Base-by-base conservation (phyloP, 2,329 filamentous ascomycete species). In the Magnaporthales sp. region DNA sequence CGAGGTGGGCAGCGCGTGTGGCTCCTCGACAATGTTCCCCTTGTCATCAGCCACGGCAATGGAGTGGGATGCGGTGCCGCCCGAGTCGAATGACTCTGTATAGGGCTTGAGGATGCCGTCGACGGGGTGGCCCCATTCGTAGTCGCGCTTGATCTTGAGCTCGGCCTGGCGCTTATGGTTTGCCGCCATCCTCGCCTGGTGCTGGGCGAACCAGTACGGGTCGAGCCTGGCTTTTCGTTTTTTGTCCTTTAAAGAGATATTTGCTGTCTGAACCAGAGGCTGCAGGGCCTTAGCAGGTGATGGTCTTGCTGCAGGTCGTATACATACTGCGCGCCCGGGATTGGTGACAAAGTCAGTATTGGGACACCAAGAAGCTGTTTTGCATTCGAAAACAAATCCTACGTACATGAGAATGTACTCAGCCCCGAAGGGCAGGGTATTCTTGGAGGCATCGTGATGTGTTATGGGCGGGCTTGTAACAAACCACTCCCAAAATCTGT, bases 21-120 rank as follows among this genome's bases (percentile, higher is more conserved):
- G 72, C 58, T 80, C 74, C 61, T 75, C 75, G 9, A 80, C 65
- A 3, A 75, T 70, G 26, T 80, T 79, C 30, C 80, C 84, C n/a
- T 72, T 76, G 65, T 83, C 81, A 7, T 32, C 64, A 54, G 75
- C 70, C 1, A 71, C 69, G 29, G 79, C 75, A 51, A 72, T 71
- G 30, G 78, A 80, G 3, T 74, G 62, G 4, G 76, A 62, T 2
- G 74, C 75, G 70, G 86, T 84, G 66, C 83, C 84, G 26, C 84
- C 88, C 10, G 84, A 86, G 74, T 92, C 89, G 72, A 97, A 88
- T 3, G 92, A 93, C 78, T 92, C 85, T 72, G 97, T 80, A 74
- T 97, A 97, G 31, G 93, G 86, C 19, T 95, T 97, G 51, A 84
- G 78, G 68, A 89, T 83, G 74, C 94, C 95, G 72, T 89, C 85